Evolutionary conservation across 1,284 basidiomycete genomes (phyloP), one percentile per base, ranked within the genome.

Genomic region (Pholiota adiposa): DNA sequence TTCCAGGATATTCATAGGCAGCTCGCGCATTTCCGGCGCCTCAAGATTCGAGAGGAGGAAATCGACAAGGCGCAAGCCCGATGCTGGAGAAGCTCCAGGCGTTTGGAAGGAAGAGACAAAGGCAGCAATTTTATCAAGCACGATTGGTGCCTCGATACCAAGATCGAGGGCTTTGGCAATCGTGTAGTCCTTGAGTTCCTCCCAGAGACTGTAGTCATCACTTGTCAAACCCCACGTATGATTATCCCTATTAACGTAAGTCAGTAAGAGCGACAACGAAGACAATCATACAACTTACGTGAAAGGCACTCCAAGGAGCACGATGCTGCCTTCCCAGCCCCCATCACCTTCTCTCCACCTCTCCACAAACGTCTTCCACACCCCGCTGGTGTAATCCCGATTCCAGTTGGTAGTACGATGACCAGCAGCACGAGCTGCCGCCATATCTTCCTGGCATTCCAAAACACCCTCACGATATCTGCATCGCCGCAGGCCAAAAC

Each of bases 221-320:
- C 76, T 77, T 16, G 70, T 74, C 63, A 88, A 74, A 38, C 84
- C 82, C 85, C 86, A 90, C 12, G 75, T 69, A 64, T 76, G 75
- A 7, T 72, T 65, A 57, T 80, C 77, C 21, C 84, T 88, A 63
- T 41, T 59, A 16, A 53, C 51, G 46, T 54, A 23, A 51, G 27
- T 21, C 53, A 38, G 60, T 12, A 41, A 51, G 21, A 9, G 14
- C 29, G 16, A 43, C 5, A n/a, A 23, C 12, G 25, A 36, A 44
- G 62, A 46, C 56, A 46, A 46, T 19, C 54, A 60, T 59, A 46
- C 63, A 7, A 78, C 83, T 70, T 68, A 87, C 83, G 76, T 73
- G 67, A 91, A 91, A 4, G 90, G 90, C 52, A 84, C 76, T 29
- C 78, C 77, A 48, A 92, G 79, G 11, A 90, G 73, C 18, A 81